These are phyloP conservation scores for Metschnikowia orientalis DNA, from an alignment of 805 yeast genomes.

Conservation along the genomic window DNA sequence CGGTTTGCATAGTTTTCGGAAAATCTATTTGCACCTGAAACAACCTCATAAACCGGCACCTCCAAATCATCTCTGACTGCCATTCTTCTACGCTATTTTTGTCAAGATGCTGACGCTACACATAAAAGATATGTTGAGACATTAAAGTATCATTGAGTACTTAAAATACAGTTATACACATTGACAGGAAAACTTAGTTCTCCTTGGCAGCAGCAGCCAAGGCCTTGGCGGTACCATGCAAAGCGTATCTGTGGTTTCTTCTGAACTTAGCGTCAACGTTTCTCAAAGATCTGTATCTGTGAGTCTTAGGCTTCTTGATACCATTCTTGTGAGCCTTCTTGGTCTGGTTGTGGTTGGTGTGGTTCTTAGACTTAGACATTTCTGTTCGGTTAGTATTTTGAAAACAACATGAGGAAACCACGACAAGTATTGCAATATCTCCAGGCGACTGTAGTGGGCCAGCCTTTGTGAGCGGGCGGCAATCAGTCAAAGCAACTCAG, in stretches of 20 bases:
- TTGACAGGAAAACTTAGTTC: conserved; percentile 9
- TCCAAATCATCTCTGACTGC: too few species aligned
- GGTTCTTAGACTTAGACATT: conserved; percentile 99
- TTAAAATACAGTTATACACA: conserved; percentile 11
- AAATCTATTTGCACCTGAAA: too few species aligned
- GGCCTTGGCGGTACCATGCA: conserved; percentile 95
- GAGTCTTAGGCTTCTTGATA: conserved; percentile 97
- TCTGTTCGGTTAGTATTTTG: conserved; percentile 39
- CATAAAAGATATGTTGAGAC: not conserved
- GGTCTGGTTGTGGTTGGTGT: conserved; percentile 99
- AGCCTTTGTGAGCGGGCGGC: too few species aligned
- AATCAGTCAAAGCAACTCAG: too few species aligned
- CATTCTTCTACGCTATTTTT: too few species aligned
- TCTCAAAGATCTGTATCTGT: conserved; percentile 97
- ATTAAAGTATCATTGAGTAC: conserved; percentile 16
- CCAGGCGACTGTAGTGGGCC: too few species aligned
- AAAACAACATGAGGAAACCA: too few species aligned
- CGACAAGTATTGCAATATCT: too few species aligned
- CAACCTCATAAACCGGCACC: too few species aligned
- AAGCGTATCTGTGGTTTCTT: conserved; percentile 99
- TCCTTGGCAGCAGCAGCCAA: conserved; percentile 48
- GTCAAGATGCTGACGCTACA: too few species aligned
- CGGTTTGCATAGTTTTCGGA: too few species aligned
- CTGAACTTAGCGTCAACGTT: conserved; percentile 99
- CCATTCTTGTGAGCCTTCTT: conserved; percentile 99